phyloP scores from a whole-genome alignment of 179 eudicot species.

The Silene noctiflora region DNA sequence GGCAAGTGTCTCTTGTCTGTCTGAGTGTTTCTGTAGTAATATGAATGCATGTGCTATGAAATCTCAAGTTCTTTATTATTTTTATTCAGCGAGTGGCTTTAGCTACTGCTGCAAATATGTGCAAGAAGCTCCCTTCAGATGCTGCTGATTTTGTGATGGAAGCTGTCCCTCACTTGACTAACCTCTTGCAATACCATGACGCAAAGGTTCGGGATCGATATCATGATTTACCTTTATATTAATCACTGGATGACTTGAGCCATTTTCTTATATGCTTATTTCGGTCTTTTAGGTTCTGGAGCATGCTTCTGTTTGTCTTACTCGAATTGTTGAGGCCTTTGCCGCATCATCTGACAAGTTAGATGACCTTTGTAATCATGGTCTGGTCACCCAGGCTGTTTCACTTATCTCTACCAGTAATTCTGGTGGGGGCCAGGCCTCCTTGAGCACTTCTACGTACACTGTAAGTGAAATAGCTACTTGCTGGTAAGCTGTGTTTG shows the following conservation, averaged over 20 bases:
- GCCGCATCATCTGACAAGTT: constrained; percentile 75
- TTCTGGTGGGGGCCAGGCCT: constrained; percentile 98
- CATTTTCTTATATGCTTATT: constrained; percentile 4
- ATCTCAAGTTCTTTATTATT: background rate
- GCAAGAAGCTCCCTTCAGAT: constrained; percentile 97
- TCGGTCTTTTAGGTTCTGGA: constrained; percentile 61
- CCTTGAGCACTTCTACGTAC: constrained; percentile 87
- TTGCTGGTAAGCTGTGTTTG: background rate
- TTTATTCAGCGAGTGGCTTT: constrained; percentile 79
- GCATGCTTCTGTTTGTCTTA: constrained; percentile 95
- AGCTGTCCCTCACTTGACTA: constrained; percentile 93
- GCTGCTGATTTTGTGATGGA: constrained; percentile 99
- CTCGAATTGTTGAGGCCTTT: constrained; percentile 95
- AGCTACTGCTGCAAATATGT: constrained; percentile 98
- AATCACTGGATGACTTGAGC: background rate
- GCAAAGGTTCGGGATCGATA: constrained; percentile 58
- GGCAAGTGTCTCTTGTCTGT: constrained; percentile 38
- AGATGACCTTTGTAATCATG: constrained; percentile 89
- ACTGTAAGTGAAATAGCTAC: constrained; percentile 47
- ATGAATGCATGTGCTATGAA: background rate
- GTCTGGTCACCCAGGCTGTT: constrained; percentile 86
- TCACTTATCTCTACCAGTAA: constrained; percentile 76
- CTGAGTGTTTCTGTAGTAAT: constrained; percentile 7
- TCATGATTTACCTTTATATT: background rate
- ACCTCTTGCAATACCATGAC: constrained; percentile 96